Percentiles rank a stretch among this genome's conserved stretches.
Evolutionary conservation across 768 basidiomycete species (phyloP).

Genomic region (Tephrocybe sp.): DNA sequence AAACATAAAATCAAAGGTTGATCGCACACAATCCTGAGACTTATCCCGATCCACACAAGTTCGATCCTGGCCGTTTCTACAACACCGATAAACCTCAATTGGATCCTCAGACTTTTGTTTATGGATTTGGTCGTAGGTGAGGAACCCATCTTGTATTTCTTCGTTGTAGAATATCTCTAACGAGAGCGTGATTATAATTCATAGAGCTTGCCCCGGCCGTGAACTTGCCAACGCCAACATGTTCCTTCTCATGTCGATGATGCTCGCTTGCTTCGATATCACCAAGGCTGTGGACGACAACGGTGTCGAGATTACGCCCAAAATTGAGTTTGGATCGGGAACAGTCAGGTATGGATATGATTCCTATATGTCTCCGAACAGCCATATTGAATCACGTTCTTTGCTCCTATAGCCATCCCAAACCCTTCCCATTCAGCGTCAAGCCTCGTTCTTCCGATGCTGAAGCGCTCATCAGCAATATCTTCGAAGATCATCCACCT

Average conservation of each 20-base stretch:
- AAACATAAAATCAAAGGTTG: conserved; percentile 22
- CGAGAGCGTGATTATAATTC: not conserved
- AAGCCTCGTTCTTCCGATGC: conserved; percentile 13
- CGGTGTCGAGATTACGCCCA: conserved; percentile 19
- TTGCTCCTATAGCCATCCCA: conserved; percentile 13
- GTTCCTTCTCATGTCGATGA: conserved; percentile 20
- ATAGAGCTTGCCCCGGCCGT: conserved; percentile 35
- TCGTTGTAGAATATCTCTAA: too few species aligned
- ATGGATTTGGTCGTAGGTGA: conserved; percentile 40
- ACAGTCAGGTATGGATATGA: conserved; percentile 16
- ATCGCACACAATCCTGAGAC: conserved; percentile 31
- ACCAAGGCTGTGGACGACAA: conserved; percentile 25
- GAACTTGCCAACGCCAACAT: conserved; percentile 27
- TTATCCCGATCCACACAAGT: conserved; percentile 35
- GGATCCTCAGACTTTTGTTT: conserved; percentile 31
- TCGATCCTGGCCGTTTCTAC: conserved; percentile 47
- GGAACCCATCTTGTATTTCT: conserved; percentile 17
- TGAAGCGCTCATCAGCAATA: conserved; percentile 9
- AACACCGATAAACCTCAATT: conserved; percentile 24
- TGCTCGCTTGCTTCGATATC: conserved; percentile 33
- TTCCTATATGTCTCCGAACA: too few species aligned
- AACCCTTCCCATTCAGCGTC: conserved; percentile 14
- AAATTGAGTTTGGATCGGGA: conserved; percentile 10
- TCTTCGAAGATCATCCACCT: conserved; percentile 16
- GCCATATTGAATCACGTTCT: too few species aligned